phyloP scores from a whole-genome alignment of 2,329 filamentous ascomycete species.

The Sporothrix schenckii region DNA sequence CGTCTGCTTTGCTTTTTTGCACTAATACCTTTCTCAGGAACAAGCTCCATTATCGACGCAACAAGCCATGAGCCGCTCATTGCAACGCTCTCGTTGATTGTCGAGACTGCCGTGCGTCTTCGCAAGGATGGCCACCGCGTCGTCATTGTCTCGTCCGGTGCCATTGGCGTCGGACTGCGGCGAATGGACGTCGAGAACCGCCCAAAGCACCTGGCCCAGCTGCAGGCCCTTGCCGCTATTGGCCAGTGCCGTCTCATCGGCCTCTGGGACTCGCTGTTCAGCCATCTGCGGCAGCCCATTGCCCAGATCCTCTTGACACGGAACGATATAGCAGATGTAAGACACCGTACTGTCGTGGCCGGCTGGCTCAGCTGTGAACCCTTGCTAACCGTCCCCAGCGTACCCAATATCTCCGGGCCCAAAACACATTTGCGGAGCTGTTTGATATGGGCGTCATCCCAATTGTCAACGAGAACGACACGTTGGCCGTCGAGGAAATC shows the following conservation, averaged over 20 bases:
- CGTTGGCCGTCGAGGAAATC: slow-evolving; percentile 93
- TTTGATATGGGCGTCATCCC: slow-evolving; percentile 95
- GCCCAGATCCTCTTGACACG: slow-evolving; percentile 92
- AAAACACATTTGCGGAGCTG: slow-evolving; percentile 89
- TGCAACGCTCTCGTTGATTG: slow-evolving; percentile 86
- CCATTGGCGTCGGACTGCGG: slow-evolving; percentile 89
- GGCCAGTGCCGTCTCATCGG: slow-evolving; percentile 94
- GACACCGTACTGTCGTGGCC: slow-evolving; percentile 38
- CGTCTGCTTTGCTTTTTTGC: too few relatives aligned
- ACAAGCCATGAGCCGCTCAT: slow-evolving; percentile 90
- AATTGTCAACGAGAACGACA: slow-evolving; percentile 99
- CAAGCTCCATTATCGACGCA: slow-evolving; percentile 98
- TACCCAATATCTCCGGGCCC: slow-evolving; percentile 92
- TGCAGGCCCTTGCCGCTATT: slow-evolving; percentile 93
- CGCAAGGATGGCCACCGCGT: slow-evolving; percentile 91
- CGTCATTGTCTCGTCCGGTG: slow-evolving; percentile 94
- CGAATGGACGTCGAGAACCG: slow-evolving; percentile 86
- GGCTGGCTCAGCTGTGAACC: too few relatives aligned
- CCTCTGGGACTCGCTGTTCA: slow-evolving; percentile 92
- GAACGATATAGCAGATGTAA: slow-evolving; percentile 92
- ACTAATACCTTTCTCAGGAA: slow-evolving; percentile 62
- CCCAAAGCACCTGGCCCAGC: slow-evolving; percentile 85
- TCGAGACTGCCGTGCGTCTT: slow-evolving; percentile 87
- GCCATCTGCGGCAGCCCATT: slow-evolving; percentile 83
- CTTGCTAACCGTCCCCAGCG: slow-evolving; percentile 53